Percentiles rank a stretch among this genome's conserved stretches.
Conservation (phyloP, 306 rosid genomes). For the Mimosa pudica region DNA sequence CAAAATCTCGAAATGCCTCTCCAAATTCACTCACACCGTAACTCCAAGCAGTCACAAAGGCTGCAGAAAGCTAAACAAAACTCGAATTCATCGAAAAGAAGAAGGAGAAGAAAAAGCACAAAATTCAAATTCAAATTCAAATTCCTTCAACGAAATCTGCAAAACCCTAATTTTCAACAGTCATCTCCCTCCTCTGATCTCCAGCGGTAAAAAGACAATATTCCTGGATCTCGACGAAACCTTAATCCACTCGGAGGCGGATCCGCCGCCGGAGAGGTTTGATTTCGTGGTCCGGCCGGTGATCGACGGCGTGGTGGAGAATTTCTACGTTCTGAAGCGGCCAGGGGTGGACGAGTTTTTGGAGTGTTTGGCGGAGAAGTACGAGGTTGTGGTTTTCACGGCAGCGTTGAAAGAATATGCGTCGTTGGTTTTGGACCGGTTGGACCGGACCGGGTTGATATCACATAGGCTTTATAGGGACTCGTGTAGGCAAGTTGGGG, state of each 20-base stretch:
- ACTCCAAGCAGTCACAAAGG: slow-evolving; percentile 49
- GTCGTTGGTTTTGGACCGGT: slow-evolving; percentile 66
- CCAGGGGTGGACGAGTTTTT: slow-evolving; percentile 79
- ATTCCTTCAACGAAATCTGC: slow-evolving; percentile 20
- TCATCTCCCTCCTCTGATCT: slow-evolving; percentile 41
- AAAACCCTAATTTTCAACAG: slow-evolving; percentile 51
- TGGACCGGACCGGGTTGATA: slow-evolving; percentile 58
- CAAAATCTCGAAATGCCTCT: slow-evolving; percentile 71
- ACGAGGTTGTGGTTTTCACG: slow-evolving; percentile 85
- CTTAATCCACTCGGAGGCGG: slow-evolving; percentile 62
- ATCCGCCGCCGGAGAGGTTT: slow-evolving; percentile 55
- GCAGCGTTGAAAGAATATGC: slow-evolving; percentile 90
- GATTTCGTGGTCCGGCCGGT: slow-evolving; percentile 77
- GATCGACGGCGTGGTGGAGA: slow-evolving; percentile 61
- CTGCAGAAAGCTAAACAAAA: slow-evolving; percentile 63
- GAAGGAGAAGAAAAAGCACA: background rate
- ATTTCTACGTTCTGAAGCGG: slow-evolving; percentile 80
- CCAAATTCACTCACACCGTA: slow-evolving; percentile 54
- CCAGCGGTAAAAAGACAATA: slow-evolving; percentile 47
- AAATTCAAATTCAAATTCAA: too few relatives aligned
- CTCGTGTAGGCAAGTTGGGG: slow-evolving; percentile 64
- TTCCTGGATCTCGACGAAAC: slow-evolving; percentile 92
- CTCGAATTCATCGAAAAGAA: background rate
- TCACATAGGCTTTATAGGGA: slow-evolving; percentile 82
- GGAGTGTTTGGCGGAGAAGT: slow-evolving; percentile 51